Evolutionary conservation across 2,329 filamentous ascomycete species (phyloP), one percentile per base, ranked within the genome.

Genomic region (Ophiosphaerella herpotricha): DNA sequence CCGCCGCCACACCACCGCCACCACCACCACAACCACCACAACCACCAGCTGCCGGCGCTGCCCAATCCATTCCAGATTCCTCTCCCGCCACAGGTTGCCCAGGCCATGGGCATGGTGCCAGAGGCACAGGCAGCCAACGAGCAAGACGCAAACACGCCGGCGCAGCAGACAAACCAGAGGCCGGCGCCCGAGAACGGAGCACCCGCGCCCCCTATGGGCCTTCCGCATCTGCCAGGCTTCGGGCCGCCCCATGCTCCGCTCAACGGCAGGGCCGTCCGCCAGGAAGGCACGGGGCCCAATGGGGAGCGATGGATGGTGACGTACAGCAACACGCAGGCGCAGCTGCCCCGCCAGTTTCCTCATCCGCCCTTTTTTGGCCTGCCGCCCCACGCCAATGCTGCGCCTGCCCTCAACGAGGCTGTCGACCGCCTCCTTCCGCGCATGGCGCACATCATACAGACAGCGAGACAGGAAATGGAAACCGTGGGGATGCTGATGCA

Each of bases 231-330:
- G 39, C 43, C 48, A 26, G 50, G 49, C 13, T 38, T 48, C 39
- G 40, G 14, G 14, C 34, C 41, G 37, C 42, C 48, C 21, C 48
- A 46, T 39, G 37, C 67, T 33, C 55, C 58, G 45, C 31, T 60
- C 48, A 63, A 64, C 50, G 44, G 63, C 7, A 73, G 76, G 18
- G 78, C 75, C 8, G 74, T 81, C 16, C 75, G 78, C 7, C 78
- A 78, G 29, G 80, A 83, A 61, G 75, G 76, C 7, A 60, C 79
- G 29, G 77, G 77, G 0, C 77, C 80, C 8, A 79, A 82, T 55
- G 81, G 81, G 13, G 75, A 80, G 50, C 74, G 79, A 48, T 81
- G 78, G 76, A 78, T 79, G 36, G 72, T 83, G 45, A 81, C 78
- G 2, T 72, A 80, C 45, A 82, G 81, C 58, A 78, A 81, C 53